phyloP scores from a whole-genome alignment of 2,329 filamentous ascomycete genomes.

The Tothia fuscella region DNA sequence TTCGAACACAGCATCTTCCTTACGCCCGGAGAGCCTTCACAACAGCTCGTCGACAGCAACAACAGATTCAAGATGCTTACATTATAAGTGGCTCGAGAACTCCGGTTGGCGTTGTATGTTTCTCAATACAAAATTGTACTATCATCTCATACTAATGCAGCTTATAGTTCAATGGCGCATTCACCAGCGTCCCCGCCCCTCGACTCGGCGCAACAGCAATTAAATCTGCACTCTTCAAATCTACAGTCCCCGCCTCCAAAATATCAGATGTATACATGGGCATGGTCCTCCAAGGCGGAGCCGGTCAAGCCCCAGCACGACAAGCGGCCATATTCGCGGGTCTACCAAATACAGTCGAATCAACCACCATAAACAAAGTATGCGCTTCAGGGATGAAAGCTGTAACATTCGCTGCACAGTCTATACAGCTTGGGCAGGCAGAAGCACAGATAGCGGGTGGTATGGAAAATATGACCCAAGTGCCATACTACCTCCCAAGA shows the following conservation, averaged over 20 bases:
- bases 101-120: slow-evolving; percentile 68
- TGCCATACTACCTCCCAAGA: slow-evolving; percentile 80
- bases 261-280: slow-evolving; percentile 96
- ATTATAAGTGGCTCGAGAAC: slow-evolving; percentile 85
- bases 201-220: slow-evolving; percentile 83
- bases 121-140: neutral
- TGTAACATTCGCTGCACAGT: slow-evolving; percentile 79
- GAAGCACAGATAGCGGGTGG: slow-evolving; percentile 87
- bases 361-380: slow-evolving; percentile 94
- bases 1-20: neutral
- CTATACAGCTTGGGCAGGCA: slow-evolving; percentile 82
- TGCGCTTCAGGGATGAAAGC: slow-evolving; percentile 93
- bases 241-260: slow-evolving; percentile 64
- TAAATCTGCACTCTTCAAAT: slow-evolving; percentile 79
- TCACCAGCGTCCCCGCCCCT: slow-evolving; percentile 72
- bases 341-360: slow-evolving; percentile 68
- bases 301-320: slow-evolving; percentile 83
- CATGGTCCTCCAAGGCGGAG: slow-evolving; percentile 72
- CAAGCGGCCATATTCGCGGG: slow-evolving; percentile 86
- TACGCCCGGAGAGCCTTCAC: slow-evolving; percentile 6
- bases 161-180: slow-evolving; percentile 84
- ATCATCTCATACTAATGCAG: neutral
- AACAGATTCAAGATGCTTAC: slow-evolving; percentile 54
- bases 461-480: slow-evolving; percentile 95
- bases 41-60: slow-evolving; percentile 1